These are phyloP conservation scores for Candida easanensis DNA, from an alignment of 805 yeast genomes.

Conservation along the genomic window DNA sequence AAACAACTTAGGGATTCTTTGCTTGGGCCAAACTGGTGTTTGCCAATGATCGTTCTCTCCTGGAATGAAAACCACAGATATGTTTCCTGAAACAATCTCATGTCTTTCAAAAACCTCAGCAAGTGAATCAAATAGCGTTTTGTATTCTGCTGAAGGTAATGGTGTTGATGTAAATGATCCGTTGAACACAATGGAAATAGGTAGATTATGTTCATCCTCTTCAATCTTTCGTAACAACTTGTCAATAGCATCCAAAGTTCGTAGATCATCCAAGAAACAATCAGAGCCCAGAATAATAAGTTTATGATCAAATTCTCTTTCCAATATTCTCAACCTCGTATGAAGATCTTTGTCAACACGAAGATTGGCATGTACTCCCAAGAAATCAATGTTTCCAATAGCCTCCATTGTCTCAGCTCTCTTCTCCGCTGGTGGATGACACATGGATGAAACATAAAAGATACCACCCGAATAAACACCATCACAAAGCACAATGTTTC, in stretches of 20 bases:
- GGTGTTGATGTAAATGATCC: conserved; percentile 81
- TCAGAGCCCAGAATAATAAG: conserved; percentile 75
- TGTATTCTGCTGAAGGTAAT: conserved; percentile 57
- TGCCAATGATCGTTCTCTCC: conserved; percentile 96
- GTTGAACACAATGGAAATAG: conserved; percentile 68
- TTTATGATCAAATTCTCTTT: conserved; percentile 57
- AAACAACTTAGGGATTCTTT: conserved; percentile 67
- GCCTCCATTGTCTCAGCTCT: conserved; percentile 64
- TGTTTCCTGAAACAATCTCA: conserved; percentile 47
- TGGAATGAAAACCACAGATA: conserved; percentile 73
- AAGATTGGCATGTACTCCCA: conserved; percentile 45
- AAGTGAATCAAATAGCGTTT: conserved; percentile 67
- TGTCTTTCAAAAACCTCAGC: conserved; percentile 62
- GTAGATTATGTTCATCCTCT: conserved; percentile 44
- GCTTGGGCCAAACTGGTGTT: conserved; percentile 73
- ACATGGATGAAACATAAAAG: conserved; percentile 72
- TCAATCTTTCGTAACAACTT: conserved; percentile 59
- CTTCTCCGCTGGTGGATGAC: conserved; percentile 87
- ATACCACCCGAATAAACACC: conserved; percentile 74
- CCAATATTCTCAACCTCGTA: conserved; percentile 52
- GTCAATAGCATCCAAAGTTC: conserved; percentile 58
- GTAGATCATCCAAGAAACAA: conserved; percentile 58
- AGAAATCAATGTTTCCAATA: conserved; percentile 76
- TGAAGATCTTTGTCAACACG: conserved; percentile 63
- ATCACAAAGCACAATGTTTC: conserved; percentile 76